These are phyloP conservation scores for Neoboletus magnificus DNA, from an alignment of 768 basidiomycete genomes.

Conservation along the genomic window DNA sequence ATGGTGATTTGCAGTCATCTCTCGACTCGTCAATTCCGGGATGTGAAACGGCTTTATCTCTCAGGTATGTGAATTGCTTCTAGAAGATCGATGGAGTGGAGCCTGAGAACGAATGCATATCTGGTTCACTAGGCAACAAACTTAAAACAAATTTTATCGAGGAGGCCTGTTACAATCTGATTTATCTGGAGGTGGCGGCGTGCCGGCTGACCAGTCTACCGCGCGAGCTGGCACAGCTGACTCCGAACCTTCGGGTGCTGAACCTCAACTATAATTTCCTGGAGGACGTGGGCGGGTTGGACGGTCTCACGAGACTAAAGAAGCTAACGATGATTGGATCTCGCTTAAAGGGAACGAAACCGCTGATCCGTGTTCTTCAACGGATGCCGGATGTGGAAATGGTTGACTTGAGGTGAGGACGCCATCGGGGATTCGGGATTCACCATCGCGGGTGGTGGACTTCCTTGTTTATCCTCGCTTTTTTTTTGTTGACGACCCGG, in stretches of 20 bases:
- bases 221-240: conserved; percentile 53
- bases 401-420: conserved; percentile 81
- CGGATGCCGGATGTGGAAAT: conserved; percentile 80
- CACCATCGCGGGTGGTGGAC: neutral
- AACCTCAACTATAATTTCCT: conserved; percentile 98
- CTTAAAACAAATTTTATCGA: conserved; percentile 57
- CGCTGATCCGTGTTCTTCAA: conserved; percentile 66
- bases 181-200: conserved; percentile 88
- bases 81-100: conserved; percentile 13
- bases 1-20: conserved; percentile 39
- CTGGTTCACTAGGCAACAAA: conserved; percentile 60
- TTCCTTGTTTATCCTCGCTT: neutral
- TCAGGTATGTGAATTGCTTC: conserved; percentile 61
- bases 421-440: conserved; percentile 11
- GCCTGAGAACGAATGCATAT: conserved; percentile 20
- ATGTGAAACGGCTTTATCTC: conserved; percentile 91
- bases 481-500: conserved; percentile 20
- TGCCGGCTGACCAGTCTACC: conserved; percentile 81
- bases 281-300: conserved; percentile 64
- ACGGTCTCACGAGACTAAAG: conserved; percentile 69
- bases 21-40: conserved; percentile 68
- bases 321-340: conserved; percentile 88
- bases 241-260: conserved; percentile 85
- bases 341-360: conserved; percentile 70
- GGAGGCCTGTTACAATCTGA: conserved; percentile 81